Conservation (phyloP, 306 rosid genomes). For the Fragaria iinumae region DNA sequence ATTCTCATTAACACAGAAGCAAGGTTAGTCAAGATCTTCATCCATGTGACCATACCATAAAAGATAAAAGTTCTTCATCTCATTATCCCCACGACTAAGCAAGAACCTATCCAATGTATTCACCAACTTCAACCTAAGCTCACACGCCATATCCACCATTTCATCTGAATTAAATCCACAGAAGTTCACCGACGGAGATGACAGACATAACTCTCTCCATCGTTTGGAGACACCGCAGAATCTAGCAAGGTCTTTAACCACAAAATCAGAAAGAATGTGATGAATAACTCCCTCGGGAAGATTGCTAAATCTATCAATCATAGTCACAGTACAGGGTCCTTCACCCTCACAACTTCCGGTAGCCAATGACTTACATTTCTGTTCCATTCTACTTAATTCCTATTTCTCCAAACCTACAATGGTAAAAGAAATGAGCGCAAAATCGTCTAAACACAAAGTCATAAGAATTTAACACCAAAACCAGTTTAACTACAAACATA, state of each 20-base stretch:
- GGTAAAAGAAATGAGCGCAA: neutral
- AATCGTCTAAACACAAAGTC: neutral
- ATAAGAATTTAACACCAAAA: neutral
- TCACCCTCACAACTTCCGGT: neutral
- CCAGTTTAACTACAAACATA: too few species aligned
- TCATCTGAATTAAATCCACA: too few species aligned
- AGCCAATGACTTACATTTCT: neutral
- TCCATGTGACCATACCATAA: neutral
- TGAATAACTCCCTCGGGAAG: neutral
- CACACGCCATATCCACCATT: neutral
- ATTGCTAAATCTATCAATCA: slow-evolving; percentile 1
- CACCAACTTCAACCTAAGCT: neutral
- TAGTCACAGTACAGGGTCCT: neutral
- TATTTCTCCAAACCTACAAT: neutral
- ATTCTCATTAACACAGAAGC: neutral
- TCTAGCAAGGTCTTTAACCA: neutral
- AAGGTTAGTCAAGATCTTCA: neutral
- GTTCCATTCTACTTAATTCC: neutral
- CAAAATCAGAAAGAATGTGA: neutral
- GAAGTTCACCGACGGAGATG: neutral
- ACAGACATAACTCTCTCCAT: neutral
- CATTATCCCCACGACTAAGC: neutral
- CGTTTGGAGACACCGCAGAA: neutral
- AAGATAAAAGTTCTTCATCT: neutral
- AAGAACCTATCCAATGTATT: neutral